Evolutionary conservation across 1,139 yeast species (phyloP).

Genomic region (Williopsis jadinii): DNA sequence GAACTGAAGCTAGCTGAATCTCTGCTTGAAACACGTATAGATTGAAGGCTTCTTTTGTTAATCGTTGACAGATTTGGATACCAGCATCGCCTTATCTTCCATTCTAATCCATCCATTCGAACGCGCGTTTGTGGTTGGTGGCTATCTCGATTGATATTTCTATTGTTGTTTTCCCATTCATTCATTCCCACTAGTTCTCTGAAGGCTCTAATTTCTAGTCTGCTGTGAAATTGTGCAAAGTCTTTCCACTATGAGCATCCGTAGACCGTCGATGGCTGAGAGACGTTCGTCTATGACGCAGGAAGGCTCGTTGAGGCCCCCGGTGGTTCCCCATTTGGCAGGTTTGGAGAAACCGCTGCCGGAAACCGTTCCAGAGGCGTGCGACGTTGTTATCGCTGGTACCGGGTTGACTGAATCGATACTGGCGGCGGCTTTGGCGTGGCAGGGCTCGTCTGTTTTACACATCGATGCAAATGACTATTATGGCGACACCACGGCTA

Average conservation of each 20-base stretch:
- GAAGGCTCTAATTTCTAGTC: too few species aligned
- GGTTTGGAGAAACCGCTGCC: constrained; percentile 66
- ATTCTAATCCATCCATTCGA: too few species aligned
- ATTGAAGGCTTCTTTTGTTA: too few species aligned
- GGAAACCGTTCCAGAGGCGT: constrained; percentile 46
- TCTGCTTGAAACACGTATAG: too few species aligned
- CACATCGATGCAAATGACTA: constrained; percentile 79
- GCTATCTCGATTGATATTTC: too few species aligned
- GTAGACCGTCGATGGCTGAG: constrained; percentile 71
- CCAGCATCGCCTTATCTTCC: too few species aligned
- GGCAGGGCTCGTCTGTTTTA: constrained; percentile 91
- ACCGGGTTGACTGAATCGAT: constrained; percentile 88
- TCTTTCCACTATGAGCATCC: constrained; percentile 8
- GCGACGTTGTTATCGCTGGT: constrained; percentile 87
- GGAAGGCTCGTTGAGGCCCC: constrained; percentile 42
- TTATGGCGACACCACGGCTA: constrained; percentile 86
- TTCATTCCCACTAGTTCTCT: too few species aligned
- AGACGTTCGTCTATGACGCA: constrained; percentile 49
- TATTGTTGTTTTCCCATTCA: too few species aligned
- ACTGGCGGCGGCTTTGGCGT: constrained; percentile 87
- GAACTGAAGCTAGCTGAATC: too few species aligned
- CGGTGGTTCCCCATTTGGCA: constrained; percentile 65
- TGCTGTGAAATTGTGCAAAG: too few species aligned
- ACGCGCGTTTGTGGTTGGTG: too few species aligned
- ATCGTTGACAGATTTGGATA: too few species aligned